Evolutionary conservation across 1,284 basidiomycete genomes (phyloP), one percentile per base, ranked within the genome.

Genomic region (Ganoderma boninense): DNA sequence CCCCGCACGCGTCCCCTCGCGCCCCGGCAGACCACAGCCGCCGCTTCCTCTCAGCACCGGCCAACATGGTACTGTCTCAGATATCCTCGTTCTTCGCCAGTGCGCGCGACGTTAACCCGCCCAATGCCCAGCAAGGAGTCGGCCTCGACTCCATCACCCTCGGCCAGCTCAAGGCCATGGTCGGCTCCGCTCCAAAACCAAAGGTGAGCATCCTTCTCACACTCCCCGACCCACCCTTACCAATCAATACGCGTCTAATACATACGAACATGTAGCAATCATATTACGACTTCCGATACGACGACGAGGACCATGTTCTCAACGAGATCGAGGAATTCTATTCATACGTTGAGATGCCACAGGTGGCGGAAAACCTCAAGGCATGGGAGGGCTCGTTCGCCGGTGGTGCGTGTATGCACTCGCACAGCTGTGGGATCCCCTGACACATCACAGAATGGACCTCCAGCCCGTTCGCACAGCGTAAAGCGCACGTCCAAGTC

Each of bases 241-340:
- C 49, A 54, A 54, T 54, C 49, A 26, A 26, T 60, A 64, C 44
- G 42, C 60, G 52, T 62, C 71, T 78, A 42, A 77, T 71, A 57
- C 69, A 62, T 61, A 59, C 62, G 74, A 74, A 78, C 77, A 74
- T 76, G 77, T 84, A 95, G 94, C 90, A 94, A 90, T 91, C 89
- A 43, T 90, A 89, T 76, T 97, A 94, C 80, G 95, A 96, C 84
- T 97, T 95, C 82, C 90, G 92, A 71, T 97, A 97, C 80, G 95
- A 97, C 75, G 97, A 99, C 80, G 95, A 97, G 77, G 96, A 99
- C 81, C 95, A 94, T 20, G 90, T 98, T 59, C 92, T 97, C 86
- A 95, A 95, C 77, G 98, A 99, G 82, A 93, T 99, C 61, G 95
- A 99, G 74, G 98, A 99, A 82, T 99, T 99, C 83, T 99, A 98